Conservation (phyloP, 2,329 filamentous ascomycete species). For the Sclerotinia sclerotiorum region DNA sequence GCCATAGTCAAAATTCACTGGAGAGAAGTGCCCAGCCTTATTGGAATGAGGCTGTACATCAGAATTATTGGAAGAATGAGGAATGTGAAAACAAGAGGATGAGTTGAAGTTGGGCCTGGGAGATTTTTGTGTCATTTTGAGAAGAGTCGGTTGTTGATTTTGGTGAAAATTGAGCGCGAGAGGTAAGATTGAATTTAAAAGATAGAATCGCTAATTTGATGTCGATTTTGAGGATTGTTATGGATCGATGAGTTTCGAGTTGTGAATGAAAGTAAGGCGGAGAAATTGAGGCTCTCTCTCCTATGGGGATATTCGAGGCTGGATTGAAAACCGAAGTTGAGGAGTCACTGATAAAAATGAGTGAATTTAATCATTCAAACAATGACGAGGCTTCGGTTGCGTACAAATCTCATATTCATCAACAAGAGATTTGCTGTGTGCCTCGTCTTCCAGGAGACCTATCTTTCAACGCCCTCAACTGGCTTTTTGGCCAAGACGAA, state of each 20-base stretch:
- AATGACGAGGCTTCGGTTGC: background rate
- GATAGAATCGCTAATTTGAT: fast-evolving
- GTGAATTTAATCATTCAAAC: background rate
- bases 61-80: no score
- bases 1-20: no score
- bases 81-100: background rate
- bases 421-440: no score
- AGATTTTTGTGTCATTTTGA: background rate
- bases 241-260: background rate
- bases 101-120: background rate
- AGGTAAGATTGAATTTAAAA: background rate
- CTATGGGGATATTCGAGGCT: background rate
- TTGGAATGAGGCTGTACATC: no score
- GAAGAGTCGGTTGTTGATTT: background rate
- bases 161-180: fast-evolving
- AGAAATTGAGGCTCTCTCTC: background rate
- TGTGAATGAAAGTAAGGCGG: background rate
- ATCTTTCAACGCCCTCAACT: background rate
- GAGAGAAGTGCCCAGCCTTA: no score
- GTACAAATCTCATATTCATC: background rate
- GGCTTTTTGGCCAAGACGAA: background rate
- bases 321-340: background rate
- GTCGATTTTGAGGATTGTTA: no score
- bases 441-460: background rate
- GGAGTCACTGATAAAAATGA: background rate